Percentiles rank a stretch among this genome's conserved stretches.
These are phyloP conservation scores for Capsicum rhomboideum DNA, from an alignment of 257 asterid species.

Conservation along the genomic window DNA sequence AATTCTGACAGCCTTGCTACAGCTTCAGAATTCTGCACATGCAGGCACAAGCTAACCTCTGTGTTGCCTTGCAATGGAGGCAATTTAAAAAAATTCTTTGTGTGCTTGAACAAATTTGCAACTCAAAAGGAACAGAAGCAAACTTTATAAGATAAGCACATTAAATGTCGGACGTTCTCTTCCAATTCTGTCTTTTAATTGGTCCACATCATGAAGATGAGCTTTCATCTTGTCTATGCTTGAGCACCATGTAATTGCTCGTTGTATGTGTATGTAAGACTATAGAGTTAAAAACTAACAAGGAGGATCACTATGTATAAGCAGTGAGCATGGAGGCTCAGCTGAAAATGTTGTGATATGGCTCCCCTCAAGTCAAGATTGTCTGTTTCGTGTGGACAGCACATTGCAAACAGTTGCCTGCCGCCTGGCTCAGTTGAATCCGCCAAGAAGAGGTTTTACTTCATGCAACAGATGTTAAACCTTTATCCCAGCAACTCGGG, in stretches of 20 bases:
- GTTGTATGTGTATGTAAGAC: neutral
- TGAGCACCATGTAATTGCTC: neutral
- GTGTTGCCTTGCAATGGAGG: neutral
- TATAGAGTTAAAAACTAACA: neutral
- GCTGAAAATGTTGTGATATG: neutral
- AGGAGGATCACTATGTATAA: neutral
- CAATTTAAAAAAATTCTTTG: neutral
- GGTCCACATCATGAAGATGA: neutral
- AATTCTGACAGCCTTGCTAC: neutral
- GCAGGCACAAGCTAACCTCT: neutral
- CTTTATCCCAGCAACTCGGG: neutral
- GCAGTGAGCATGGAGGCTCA: neutral
- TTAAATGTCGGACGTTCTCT: neutral
- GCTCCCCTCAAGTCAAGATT: neutral
- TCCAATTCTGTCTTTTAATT: neutral
- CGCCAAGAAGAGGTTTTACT: neutral
- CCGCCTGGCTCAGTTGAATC: neutral
- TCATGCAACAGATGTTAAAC: neutral
- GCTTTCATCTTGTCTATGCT: neutral
- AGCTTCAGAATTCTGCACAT: neutral
- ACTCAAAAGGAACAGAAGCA: neutral
- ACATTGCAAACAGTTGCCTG: neutral
- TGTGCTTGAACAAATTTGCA: neutral
- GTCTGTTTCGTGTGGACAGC: neutral
- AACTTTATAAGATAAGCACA: neutral